These are phyloP conservation scores for Marasmius oreades DNA, from an alignment of 1,284 basidiomycete genomes.

Conservation along the genomic window DNA sequence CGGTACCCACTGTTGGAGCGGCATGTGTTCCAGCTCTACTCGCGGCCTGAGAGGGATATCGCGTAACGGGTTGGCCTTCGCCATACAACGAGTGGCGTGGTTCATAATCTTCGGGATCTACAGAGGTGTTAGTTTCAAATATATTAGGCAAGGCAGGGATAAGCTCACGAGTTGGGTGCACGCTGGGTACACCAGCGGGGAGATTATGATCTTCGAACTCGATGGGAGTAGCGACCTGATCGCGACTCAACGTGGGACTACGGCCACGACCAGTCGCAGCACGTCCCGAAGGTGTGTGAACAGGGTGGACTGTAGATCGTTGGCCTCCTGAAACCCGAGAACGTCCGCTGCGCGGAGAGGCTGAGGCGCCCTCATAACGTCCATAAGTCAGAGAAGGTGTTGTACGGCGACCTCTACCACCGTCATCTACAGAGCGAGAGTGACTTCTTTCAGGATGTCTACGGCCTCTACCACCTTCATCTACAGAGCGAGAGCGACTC, in stretches of 20 bases:
- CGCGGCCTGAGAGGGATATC: neutral
- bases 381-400: too few species aligned
- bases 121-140: neutral
- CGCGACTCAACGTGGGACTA: neutral
- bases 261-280: neutral
- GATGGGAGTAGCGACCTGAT: constrained; percentile 1
- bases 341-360: too few species aligned
- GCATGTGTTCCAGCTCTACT: constrained; percentile 5
- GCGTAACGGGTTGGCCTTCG: too few species aligned
- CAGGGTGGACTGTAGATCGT: neutral
- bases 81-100: neutral
- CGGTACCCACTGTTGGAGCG: too few species aligned
- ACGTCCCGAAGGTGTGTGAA: neutral
- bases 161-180: constrained; percentile 1
- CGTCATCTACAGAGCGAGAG: too few species aligned
- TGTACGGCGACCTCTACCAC: too few species aligned
- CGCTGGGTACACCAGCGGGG: neutral
- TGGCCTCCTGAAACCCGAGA: neutral
- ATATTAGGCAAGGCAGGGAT: neutral
- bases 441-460: neutral
- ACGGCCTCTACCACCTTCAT: neutral
- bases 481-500: too few species aligned
- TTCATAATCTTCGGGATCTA: neutral
- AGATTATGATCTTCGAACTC: neutral
- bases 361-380: too few species aligned